A percentile compares a stretch with the other conserved stretches of the same genome.
Evolutionary conservation across 768 basidiomycete species (phyloP).

Genomic region (Suillus lakei): DNA sequence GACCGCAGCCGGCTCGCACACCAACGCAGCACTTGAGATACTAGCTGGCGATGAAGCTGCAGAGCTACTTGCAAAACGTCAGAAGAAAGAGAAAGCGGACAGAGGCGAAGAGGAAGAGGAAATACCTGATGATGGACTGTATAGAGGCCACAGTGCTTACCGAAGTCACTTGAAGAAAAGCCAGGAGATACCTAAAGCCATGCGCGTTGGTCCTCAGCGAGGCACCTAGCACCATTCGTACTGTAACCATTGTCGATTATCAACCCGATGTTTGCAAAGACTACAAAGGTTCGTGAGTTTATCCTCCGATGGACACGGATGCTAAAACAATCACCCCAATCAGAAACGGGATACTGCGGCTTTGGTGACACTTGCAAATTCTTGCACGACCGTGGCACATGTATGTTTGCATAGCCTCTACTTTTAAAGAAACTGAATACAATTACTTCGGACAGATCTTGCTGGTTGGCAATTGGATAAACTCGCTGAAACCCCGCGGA

Average conservation of each 20-base stretch:
- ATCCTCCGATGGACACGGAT: constrained; percentile 12
- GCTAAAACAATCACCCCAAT: constrained; percentile 4
- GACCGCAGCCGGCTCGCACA: constrained; percentile 78
- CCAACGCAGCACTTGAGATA: constrained; percentile 73
- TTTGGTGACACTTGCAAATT: constrained; percentile 99
- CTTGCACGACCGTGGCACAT: constrained; percentile 95
- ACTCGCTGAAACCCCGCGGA: constrained; percentile 77
- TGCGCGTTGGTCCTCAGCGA: constrained; percentile 83
- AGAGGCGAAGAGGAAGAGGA: constrained; percentile 57
- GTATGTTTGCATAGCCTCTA: constrained; percentile 49
- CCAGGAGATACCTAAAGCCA: constrained; percentile 85
- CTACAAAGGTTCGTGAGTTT: constrained; percentile 82
- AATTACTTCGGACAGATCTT: constrained; percentile 61
- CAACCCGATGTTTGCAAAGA: constrained; percentile 99
- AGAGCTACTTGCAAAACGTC: constrained; percentile 73
- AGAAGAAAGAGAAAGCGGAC: constrained; percentile 57
- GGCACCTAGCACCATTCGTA: constrained; percentile 81
- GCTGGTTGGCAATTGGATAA: constrained; percentile 99
- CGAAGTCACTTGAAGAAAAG: constrained; percentile 79
- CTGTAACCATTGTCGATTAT: constrained; percentile 95
- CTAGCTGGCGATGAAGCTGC: constrained; percentile 84
- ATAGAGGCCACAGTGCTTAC: constrained; percentile 85
- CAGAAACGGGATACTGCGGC: constrained; percentile 98
- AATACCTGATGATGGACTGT: constrained; percentile 81
- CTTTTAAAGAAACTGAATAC: constrained; percentile 15